Percentiles rank a stretch among this genome's conserved stretches.
These are phyloP conservation scores for Fusarium marasasianum DNA, from an alignment of 2,329 filamentous ascomycete species.

Conservation along the genomic window DNA sequence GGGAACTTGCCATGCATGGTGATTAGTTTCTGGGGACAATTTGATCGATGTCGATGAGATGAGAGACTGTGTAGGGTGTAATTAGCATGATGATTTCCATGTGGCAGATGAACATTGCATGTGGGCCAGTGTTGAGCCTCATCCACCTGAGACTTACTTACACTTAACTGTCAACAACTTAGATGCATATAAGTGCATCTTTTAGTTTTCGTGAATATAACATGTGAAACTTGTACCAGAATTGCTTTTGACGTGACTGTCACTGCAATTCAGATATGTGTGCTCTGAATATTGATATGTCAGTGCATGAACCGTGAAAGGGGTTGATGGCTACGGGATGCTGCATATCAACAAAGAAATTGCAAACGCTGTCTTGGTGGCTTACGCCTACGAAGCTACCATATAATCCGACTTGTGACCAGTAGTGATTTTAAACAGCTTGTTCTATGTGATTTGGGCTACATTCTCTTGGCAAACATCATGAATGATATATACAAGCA, in stretches of 20 bases:
- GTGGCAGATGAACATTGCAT: not conserved
- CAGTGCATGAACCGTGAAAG: not conserved
- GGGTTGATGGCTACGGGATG: not conserved
- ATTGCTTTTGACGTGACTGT: not conserved
- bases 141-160: not conserved
- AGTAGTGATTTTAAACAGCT: not conserved
- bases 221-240: too few species aligned
- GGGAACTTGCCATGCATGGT: conserved; percentile 7
- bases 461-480: not conserved
- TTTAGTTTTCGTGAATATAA: not conserved
- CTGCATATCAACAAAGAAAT: not conserved
- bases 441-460: not conserved
- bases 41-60: not conserved
- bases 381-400: not conserved
- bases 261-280: not conserved
- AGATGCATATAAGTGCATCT: not conserved
- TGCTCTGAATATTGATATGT: not conserved
- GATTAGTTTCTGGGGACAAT: not conserved
- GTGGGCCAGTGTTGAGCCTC: conserved; percentile 23
- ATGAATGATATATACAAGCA: not conserved
- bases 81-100: not conserved
- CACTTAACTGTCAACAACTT: not conserved
- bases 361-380: not conserved
- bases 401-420: too few species aligned
- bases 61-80: not conserved